A percentile compares a stretch with the other conserved stretches of the same genome.
These are phyloP conservation scores for Phytopythium cucurbitacearum DNA, from an alignment of 352 stramenopile species.

Conservation along the genomic window DNA sequence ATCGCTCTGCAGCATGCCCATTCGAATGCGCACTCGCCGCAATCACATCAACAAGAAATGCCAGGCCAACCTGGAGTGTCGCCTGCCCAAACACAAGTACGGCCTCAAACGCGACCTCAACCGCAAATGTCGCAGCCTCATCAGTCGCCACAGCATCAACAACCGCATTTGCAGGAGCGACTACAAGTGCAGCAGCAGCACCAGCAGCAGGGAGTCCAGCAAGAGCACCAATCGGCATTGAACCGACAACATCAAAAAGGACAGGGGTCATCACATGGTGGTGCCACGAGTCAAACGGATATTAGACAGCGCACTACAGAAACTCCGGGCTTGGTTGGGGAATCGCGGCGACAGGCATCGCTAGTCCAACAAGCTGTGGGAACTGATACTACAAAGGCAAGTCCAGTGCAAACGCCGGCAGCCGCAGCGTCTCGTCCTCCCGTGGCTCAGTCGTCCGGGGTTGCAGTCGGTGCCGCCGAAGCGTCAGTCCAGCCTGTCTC, in stretches of 20 bases:
- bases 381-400: too few relatives aligned
- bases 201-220: constrained; percentile 7
- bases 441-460: too few relatives aligned
- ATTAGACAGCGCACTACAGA: too few relatives aligned
- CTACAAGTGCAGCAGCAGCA: constrained; percentile 9
- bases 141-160: constrained; percentile 10
- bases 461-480: too few relatives aligned
- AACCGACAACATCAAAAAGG: not conserved
- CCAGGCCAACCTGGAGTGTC: constrained; percentile 8
- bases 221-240: constrained; percentile 3
- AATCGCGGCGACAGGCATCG: too few relatives aligned
- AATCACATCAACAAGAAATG: constrained; percentile 6
- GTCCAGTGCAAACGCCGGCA: too few relatives aligned
- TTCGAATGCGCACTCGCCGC: constrained; percentile 5
- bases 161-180: constrained; percentile 7
- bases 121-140: constrained; percentile 6
- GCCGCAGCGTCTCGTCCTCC: too few relatives aligned
- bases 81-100: constrained; percentile 6
- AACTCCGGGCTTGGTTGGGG: too few relatives aligned
- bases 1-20: constrained; percentile 4
- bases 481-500: too few relatives aligned
- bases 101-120: constrained; percentile 9
- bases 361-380: too few relatives aligned
- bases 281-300: too few relatives aligned
- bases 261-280: not conserved